A percentile compares a stretch with the other conserved stretches of the same genome.
phyloP scores from a whole-genome alignment of 2,329 filamentous ascomycete genomes.

The Clonostachys rosea region DNA sequence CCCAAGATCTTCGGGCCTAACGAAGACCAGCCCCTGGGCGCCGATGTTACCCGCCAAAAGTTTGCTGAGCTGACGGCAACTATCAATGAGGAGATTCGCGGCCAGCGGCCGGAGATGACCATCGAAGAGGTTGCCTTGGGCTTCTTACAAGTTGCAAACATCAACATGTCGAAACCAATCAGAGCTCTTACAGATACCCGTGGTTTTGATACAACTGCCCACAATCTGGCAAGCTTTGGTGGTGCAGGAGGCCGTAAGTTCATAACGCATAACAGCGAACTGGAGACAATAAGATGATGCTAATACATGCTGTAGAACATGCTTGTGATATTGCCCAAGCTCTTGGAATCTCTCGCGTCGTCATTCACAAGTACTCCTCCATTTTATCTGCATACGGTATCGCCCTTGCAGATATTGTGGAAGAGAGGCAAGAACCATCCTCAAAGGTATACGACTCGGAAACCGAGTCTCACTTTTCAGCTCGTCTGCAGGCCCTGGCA shows the following conservation, averaged over 20 bases:
- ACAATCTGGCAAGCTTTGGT: slow-evolving; percentile 44
- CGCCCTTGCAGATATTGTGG: slow-evolving; percentile 36
- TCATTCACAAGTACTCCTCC: slow-evolving; percentile 35
- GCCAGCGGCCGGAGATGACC: slow-evolving; percentile 10
- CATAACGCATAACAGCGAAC: background rate
- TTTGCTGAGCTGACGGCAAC: slow-evolving; percentile 30
- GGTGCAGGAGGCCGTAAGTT: slow-evolving; percentile 60
- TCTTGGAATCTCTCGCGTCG: slow-evolving; percentile 29
- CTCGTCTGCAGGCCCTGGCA: slow-evolving; percentile 15
- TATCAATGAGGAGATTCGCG: slow-evolving; percentile 30
- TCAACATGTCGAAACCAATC: slow-evolving; percentile 73
- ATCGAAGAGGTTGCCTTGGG: slow-evolving; percentile 52
- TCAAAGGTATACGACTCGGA: slow-evolving; percentile 10
- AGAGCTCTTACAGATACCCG: slow-evolving; percentile 48
- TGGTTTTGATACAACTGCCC: slow-evolving; percentile 20
- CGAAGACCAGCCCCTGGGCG: slow-evolving; percentile 49
- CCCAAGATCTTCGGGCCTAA: slow-evolving; percentile 68
- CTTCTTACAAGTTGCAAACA: slow-evolving; percentile 71
- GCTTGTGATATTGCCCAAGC: slow-evolving; percentile 32
- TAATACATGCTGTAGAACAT: slow-evolving; percentile 26
- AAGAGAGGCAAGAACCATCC: slow-evolving; percentile 25
- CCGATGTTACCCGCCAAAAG: slow-evolving; percentile 23
- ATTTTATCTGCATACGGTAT: slow-evolving; percentile 38
- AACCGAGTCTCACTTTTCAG: slow-evolving; percentile 6
- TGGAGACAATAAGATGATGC: no score